Evolutionary conservation across 805 yeast genomes (phyloP).

Genomic region (Barnettozyma vustinii): DNA sequence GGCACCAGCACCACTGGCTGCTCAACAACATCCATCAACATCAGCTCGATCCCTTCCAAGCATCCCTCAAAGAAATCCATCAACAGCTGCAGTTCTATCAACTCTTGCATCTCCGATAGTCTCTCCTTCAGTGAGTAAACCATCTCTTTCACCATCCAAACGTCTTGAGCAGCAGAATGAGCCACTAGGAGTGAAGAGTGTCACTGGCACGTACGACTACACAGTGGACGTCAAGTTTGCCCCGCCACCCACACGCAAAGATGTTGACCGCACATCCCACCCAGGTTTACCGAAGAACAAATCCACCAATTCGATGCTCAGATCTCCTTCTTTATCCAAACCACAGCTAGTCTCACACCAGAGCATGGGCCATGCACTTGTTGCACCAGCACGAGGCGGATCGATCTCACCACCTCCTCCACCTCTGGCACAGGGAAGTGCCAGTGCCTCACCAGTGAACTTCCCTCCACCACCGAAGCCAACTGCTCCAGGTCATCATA

Average conservation of each 20-base stretch:
- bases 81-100: not conserved
- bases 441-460: not conserved
- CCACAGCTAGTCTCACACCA: not conserved
- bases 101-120: not conserved
- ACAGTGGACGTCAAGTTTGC: conserved; percentile 28
- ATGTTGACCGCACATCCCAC: not conserved
- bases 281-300: not conserved
- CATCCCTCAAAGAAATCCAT: not conserved
- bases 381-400: not conserved
- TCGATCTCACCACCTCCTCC: conserved; percentile 4
- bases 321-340: not conserved
- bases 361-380: not conserved
- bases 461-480: conserved; percentile 23
- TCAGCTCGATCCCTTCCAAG: not conserved
- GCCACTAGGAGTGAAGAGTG: conserved; percentile 17
- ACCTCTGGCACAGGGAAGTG: conserved; percentile 2
- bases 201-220: conserved; percentile 32
- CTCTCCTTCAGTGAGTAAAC: not conserved
- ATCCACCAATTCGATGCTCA: not conserved
- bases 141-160: not conserved
- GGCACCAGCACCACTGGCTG: not conserved
- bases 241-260: conserved; percentile 27
- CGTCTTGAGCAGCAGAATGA: conserved; percentile 7
- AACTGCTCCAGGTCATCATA: not conserved
- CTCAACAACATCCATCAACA: not conserved